A percentile compares a stretch with the other conserved stretches of the same genome.
These are phyloP conservation scores for Venturia pyrina DNA, from an alignment of 2,329 filamentous ascomycete genomes.

Conservation along the genomic window DNA sequence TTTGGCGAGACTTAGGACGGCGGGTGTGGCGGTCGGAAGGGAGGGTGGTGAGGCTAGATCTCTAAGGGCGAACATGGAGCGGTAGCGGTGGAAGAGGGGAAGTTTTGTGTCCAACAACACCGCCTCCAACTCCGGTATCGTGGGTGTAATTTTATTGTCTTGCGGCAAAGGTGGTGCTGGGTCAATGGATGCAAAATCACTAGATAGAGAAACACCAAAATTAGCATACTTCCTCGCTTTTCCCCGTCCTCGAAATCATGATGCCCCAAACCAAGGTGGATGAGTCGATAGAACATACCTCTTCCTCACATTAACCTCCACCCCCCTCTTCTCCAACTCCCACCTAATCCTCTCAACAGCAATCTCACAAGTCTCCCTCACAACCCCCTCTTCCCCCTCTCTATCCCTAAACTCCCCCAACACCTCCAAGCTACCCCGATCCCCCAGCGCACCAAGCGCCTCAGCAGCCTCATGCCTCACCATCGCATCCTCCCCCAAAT, in stretches of 20 bases:
- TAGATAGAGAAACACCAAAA: constrained; percentile 27
- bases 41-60: constrained; percentile 91
- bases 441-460: constrained; percentile 79
- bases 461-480: constrained; percentile 94
- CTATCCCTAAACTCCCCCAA: constrained; percentile 66
- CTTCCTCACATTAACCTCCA: constrained; percentile 62
- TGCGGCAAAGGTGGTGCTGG: constrained; percentile 76
- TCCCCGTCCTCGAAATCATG: neutral
- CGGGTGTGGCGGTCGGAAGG: constrained; percentile 78
- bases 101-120: constrained; percentile 67
- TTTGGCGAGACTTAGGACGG: constrained; percentile 73
- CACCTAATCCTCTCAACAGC: constrained; percentile 89
- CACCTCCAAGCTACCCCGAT: constrained; percentile 61
- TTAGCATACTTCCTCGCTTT: neutral
- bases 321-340: constrained; percentile 61
- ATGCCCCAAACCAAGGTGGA: constrained; percentile 8
- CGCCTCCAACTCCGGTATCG: constrained; percentile 64
- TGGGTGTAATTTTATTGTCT: constrained; percentile 43
- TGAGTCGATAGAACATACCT: constrained; percentile 47
- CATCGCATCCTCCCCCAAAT: constrained; percentile 83
- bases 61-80: constrained; percentile 94
- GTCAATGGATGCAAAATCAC: constrained; percentile 92
- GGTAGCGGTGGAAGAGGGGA: constrained; percentile 85
- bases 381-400: constrained; percentile 62
- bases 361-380: constrained; percentile 95